Evolutionary conservation across 306 rosid genomes (phyloP).

Genomic region (Fragaria vesca): DNA sequence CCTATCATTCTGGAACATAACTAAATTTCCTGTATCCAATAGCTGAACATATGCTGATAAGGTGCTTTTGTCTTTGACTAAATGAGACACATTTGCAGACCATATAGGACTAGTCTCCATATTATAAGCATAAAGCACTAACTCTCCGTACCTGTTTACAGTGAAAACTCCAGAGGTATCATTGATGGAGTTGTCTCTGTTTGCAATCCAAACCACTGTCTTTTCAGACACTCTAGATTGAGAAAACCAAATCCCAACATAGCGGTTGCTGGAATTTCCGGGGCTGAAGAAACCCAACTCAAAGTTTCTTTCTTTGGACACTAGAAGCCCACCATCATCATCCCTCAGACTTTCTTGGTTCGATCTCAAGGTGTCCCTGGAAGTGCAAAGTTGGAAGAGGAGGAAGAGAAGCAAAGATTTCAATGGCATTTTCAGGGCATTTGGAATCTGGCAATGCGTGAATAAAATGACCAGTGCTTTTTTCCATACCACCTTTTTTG

Average conservation of each 20-base stretch:
- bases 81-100: slow-evolving; percentile 4
- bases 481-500: not conserved
- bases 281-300: slow-evolving; percentile 33
- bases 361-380: not conserved
- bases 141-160: slow-evolving; percentile 6
- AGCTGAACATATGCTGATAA: slow-evolving; percentile 10
- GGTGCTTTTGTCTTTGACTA: not conserved
- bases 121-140: not conserved
- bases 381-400: not conserved
- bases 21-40: slow-evolving; percentile 20
- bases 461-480: not conserved
- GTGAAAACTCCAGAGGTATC: slow-evolving; percentile 21
- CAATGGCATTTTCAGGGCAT: not conserved
- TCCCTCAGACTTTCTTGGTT: slow-evolving; percentile 21
- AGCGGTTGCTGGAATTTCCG: not conserved
- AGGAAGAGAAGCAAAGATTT: not conserved
- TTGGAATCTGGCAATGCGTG: not conserved
- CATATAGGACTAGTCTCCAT: not conserved
- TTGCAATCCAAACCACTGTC: slow-evolving; percentile 47
- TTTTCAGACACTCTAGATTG: not conserved
- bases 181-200: slow-evolving; percentile 25
- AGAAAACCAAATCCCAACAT: slow-evolving; percentile 47
- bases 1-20: not conserved
- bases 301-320: slow-evolving; percentile 39
- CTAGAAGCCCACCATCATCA: slow-evolving; percentile 36